Evolutionary conservation across 306 rosid species (phyloP).

Genomic region (Vicia faba): DNA sequence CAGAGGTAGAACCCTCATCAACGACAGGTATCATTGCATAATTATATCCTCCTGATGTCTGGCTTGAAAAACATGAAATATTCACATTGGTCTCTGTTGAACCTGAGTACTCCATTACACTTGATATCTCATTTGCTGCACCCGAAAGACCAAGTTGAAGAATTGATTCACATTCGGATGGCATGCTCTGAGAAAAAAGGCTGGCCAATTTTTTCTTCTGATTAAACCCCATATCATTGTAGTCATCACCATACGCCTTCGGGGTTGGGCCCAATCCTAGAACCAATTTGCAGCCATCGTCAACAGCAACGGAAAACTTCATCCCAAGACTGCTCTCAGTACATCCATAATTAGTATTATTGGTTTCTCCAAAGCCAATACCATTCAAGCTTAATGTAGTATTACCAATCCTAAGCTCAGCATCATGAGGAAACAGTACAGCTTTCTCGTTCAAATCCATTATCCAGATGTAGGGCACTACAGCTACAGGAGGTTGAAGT

Average conservation of each 20-base stretch:
- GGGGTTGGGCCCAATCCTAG: conserved; percentile 97
- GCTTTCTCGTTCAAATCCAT: conserved; percentile 82
- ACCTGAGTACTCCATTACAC: conserved; percentile 58
- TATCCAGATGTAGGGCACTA: conserved; percentile 45
- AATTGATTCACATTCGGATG: conserved; percentile 70
- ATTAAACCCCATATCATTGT: conserved; percentile 44
- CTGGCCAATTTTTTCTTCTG: conserved; percentile 52
- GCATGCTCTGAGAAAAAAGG: conserved; percentile 47
- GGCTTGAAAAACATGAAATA: conserved; percentile 46
- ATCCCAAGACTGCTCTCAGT: conserved; percentile 47
- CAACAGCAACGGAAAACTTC: conserved; percentile 55
- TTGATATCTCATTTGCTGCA: conserved; percentile 64
- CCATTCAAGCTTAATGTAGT: conserved; percentile 72
- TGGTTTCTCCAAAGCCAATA: conserved; percentile 60
- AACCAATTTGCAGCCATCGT: conserved; percentile 88
- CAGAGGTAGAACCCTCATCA: conserved; percentile 93
- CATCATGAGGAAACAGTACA: conserved; percentile 56
- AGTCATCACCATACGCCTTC: conserved; percentile 63
- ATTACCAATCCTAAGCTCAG: conserved; percentile 64
- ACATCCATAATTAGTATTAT: conserved; percentile 48
- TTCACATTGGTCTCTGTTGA: conserved; percentile 61
- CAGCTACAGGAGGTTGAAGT: conserved; percentile 48
- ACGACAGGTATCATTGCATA: conserved; percentile 60
- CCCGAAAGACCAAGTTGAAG: conserved; percentile 94
- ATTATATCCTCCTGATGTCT: conserved; percentile 50